Percentiles rank a stretch among this genome's conserved stretches.
These are phyloP conservation scores for Microbotryum lychnidis-dioicae DNA, from an alignment of 1,284 basidiomycete genomes.

Conservation along the genomic window DNA sequence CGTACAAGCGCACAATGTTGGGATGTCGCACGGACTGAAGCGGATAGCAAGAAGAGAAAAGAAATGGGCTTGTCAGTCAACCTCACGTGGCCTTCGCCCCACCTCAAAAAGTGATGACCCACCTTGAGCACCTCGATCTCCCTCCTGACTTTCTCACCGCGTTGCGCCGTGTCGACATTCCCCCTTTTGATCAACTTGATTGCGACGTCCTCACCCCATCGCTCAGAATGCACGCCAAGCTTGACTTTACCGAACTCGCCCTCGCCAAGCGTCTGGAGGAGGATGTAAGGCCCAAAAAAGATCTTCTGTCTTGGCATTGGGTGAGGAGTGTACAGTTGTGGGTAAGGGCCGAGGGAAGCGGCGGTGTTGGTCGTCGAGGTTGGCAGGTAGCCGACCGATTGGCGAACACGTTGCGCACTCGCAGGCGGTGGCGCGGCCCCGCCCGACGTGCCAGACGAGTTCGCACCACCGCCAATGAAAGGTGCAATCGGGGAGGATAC, in stretches of 20 bases:
- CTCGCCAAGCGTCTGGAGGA: conserved; percentile 92
- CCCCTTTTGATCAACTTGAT: conserved; percentile 95
- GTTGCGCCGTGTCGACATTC: conserved; percentile 63
- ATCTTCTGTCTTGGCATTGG: conserved; percentile 40
- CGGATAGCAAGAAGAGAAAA: neutral
- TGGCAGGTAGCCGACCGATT: conserved; percentile 29
- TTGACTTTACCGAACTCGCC: conserved; percentile 99
- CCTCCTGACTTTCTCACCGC: conserved; percentile 69
- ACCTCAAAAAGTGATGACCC: conserved; percentile 37
- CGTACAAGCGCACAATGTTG: conserved; percentile 95
- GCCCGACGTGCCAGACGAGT: too few species aligned
- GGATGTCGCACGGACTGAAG: conserved; percentile 83
- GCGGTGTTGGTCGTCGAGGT: neutral
- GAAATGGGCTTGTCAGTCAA: neutral
- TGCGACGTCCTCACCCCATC: conserved; percentile 96
- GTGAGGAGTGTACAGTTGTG: conserved; percentile 30
- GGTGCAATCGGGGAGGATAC: neutral
- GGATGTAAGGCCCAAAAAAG: conserved; percentile 88
- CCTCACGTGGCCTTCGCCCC: too few species aligned
- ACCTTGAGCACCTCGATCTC: conserved; percentile 96
- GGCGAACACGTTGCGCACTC: conserved; percentile 1
- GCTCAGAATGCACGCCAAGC: conserved; percentile 78
- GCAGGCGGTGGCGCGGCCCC: neutral
- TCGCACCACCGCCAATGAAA: too few species aligned
- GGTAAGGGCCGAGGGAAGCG: conserved; percentile 21